phyloP scores from a whole-genome alignment of 2,329 filamentous ascomycete species.

The Diaporthe ampelina region DNA sequence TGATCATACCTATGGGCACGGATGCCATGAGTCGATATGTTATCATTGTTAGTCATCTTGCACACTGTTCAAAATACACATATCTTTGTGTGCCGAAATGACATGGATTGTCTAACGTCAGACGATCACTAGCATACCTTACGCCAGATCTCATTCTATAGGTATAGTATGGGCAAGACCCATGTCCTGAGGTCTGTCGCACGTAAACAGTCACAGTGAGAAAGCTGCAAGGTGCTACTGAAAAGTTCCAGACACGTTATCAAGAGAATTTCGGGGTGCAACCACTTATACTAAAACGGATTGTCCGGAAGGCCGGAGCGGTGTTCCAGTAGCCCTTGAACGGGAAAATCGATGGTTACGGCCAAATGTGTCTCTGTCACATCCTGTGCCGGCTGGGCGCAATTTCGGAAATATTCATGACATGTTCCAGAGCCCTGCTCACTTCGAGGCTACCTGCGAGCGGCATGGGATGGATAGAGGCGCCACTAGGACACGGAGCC shows the following conservation, averaged over 20 bases:
- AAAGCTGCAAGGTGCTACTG: background rate
- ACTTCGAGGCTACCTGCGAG: too few relatives aligned
- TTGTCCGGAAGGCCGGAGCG: background rate
- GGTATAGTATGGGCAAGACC: too few relatives aligned
- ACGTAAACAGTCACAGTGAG: background rate
- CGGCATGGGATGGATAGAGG: too few relatives aligned
- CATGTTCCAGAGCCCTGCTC: too few relatives aligned
- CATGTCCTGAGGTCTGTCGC: background rate
- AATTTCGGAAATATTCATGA: background rate
- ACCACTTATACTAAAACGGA: background rate
- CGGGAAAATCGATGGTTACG: background rate
- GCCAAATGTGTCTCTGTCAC: background rate
- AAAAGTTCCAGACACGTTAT: too few relatives aligned
- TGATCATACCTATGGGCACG: background rate
- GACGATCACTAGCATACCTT: too few relatives aligned
- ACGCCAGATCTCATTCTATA: background rate
- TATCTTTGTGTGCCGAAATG: background rate
- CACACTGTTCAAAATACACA: background rate
- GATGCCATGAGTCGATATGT: background rate
- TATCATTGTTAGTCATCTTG: background rate
- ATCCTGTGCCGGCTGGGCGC: background rate
- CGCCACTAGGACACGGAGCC: too few relatives aligned
- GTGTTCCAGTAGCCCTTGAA: background rate
- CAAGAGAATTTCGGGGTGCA: too few relatives aligned
- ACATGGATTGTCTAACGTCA: fast-evolving